Evolutionary conservation across 495 filamentous ascomycete species (phyloP), one percentile per base, ranked within the genome.

Genomic region (Neurospora tetraspora): DNA sequence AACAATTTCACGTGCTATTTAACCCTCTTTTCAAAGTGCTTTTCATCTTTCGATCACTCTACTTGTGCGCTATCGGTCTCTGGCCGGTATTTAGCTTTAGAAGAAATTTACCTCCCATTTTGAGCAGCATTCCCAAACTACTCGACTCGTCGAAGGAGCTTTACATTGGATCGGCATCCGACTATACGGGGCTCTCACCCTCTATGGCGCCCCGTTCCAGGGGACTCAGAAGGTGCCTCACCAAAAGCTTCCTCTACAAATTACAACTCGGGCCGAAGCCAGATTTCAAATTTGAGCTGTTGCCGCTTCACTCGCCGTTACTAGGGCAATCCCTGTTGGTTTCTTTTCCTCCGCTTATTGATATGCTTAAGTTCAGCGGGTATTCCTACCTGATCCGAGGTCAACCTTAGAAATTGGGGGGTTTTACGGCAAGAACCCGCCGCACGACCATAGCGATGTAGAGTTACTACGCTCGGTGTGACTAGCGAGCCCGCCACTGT

Each of bases 1-100:
- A 90, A 89, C 86, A 90, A 90, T 90, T 90, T 90, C 86, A 90
- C 88, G 86, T 89, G 84, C 88, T 90, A 80, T 90, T 90, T 89
- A 84, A 89, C 87, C 88, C 86, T 88, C 85, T 89, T 89, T 89
- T 85, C 86, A 90, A 90, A 88, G 87, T 89, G 83, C 87, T 90
- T 89, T 90, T 90, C 84, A 89, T 89, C 85, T 89, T 89, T 89
- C 85, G 82, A 87, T 90, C 85, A 89, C 86, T 89, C 84, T 90
- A 90, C 87, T 90, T 90, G 86, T 90, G 85, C 87, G 87, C 87
- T 90, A 90, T 90, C 86, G 86, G 87, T 90, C 87, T 90, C 86
- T 87, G 83, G 86, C 86, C 85, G 80, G 80, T 89, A 89, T 90
- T 90, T 90, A 90, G 88, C 88, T 89, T 90, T 89, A 73, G 31